A percentile compares a stretch with the other conserved stretches of the same genome.
phyloP scores from a whole-genome alignment of 495 filamentous ascomycete genomes.

The Lasiosphaeriaceae sp. region DNA sequence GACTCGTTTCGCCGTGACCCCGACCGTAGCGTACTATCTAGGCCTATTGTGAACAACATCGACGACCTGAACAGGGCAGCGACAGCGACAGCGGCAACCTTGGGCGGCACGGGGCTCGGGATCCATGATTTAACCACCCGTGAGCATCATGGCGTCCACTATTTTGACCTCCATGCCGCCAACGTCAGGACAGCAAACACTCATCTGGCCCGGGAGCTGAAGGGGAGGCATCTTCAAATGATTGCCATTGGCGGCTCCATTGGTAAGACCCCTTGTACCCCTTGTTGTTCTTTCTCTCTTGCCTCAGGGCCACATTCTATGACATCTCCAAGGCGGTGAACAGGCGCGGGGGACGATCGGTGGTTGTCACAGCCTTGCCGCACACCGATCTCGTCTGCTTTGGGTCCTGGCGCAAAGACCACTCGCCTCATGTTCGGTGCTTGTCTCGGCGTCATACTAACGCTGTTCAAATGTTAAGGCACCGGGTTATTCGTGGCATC shows the following conservation, averaged over 20 bases:
- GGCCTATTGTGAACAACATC: slow-evolving; percentile 43
- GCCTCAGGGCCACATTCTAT: too few relatives aligned
- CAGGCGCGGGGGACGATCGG: too few relatives aligned
- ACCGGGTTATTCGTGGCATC: slow-evolving; percentile 91
- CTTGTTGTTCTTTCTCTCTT: neutral
- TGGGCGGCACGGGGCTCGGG: neutral
- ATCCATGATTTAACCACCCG: neutral
- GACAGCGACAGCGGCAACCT: neutral
- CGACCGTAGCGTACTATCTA: slow-evolving; percentile 55
- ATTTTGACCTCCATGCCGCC: slow-evolving; percentile 72
- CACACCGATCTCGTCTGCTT: too few relatives aligned
- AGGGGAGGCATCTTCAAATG: slow-evolving; percentile 90
- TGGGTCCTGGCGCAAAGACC: too few relatives aligned
- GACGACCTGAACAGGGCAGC: slow-evolving; percentile 11
- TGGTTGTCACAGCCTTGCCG: too few relatives aligned
- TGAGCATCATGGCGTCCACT: slow-evolving; percentile 39
- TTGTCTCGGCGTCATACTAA: neutral
- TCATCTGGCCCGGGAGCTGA: slow-evolving; percentile 69
- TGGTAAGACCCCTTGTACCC: slow-evolving; percentile 47
- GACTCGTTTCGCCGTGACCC: slow-evolving; percentile 85
- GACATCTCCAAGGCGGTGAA: neutral
- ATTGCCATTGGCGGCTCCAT: slow-evolving; percentile 96
- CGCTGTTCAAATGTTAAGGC: slow-evolving; percentile 41
- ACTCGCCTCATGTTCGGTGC: neutral
- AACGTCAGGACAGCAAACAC: slow-evolving; percentile 71